These are phyloP conservation scores for Globisporangium spiculum DNA, from an alignment of 352 stramenopile species.

Conservation along the genomic window DNA sequence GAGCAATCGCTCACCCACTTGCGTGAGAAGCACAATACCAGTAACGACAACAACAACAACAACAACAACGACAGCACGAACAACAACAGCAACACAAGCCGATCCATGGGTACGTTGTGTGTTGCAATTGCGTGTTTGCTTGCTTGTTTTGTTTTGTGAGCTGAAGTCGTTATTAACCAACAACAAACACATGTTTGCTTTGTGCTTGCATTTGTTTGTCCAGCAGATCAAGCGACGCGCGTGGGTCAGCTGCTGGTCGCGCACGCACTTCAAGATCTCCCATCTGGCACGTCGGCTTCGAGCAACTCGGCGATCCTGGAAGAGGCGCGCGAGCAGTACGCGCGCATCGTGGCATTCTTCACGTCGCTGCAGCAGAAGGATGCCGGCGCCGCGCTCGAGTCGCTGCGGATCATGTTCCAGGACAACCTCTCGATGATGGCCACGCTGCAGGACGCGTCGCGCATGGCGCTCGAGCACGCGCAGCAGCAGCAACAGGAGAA, in stretches of 20 bases:
- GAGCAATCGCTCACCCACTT: conserved; percentile 54
- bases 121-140: background rate
- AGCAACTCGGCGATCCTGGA: conserved; percentile 51
- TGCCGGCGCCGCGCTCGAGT: conserved; percentile 29
- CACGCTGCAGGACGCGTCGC: conserved; percentile 45
- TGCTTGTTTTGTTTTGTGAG: background rate
- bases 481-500: conserved; percentile 1
- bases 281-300: conserved; percentile 27
- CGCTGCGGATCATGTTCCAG: conserved; percentile 42
- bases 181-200: conserved; percentile 3
- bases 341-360: conserved; percentile 31
- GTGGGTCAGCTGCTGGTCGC: conserved; percentile 60
- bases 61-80: conserved; percentile 7
- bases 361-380: conserved; percentile 40
- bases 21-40: conserved; percentile 31
- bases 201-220: background rate
- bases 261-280: conserved; percentile 29
- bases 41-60: conserved; percentile 12
- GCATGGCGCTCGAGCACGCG: conserved; percentile 17
- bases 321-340: conserved; percentile 48
- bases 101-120: conserved; percentile 52
- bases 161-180: background rate
- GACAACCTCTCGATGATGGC: conserved; percentile 30
- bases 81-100: conserved; percentile 2
- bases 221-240: conserved; percentile 45